Conservation (phyloP, 164 flowering plant genomes). For the Cinnamomum micranthum region DNA sequence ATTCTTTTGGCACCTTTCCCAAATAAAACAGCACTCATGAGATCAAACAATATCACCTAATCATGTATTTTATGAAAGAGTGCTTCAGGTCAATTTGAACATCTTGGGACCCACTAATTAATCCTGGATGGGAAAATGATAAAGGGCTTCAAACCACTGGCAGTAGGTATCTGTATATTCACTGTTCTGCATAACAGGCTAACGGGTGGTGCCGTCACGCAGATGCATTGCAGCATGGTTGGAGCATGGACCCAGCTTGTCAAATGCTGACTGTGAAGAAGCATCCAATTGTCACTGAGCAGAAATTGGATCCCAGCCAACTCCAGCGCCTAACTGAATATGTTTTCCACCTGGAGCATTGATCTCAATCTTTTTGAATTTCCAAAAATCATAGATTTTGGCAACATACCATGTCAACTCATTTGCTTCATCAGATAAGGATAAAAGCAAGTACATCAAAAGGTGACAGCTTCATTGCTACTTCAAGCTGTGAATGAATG, state of each 20-base stretch:
- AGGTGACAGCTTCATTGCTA: neutral
- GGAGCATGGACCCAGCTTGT: conserved; percentile 60
- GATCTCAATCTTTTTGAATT: neutral
- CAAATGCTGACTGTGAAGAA: conserved; percentile 80
- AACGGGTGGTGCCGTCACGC: conserved; percentile 10
- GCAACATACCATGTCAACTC: neutral
- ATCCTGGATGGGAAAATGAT: neutral
- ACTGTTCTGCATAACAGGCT: neutral
- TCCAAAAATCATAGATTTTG: neutral
- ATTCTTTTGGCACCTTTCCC: neutral
- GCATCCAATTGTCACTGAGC: conserved; percentile 47
- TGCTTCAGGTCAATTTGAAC: too few species aligned
- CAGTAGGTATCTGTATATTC: neutral
- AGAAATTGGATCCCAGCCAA: conserved; percentile 69
- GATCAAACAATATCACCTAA: neutral
- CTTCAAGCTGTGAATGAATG: neutral
- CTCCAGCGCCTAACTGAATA: conserved; percentile 82
- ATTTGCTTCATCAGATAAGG: neutral
- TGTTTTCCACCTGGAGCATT: conserved; percentile 87
- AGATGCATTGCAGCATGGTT: conserved; percentile 77
- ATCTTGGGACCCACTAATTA: too few species aligned
- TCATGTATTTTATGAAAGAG: too few species aligned
- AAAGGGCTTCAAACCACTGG: neutral
- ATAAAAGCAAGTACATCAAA: neutral
- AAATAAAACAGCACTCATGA: neutral